These are phyloP conservation scores for Coccomyxa sp. DNA, from an alignment of 139 green algal species.

Conservation along the genomic window DNA sequence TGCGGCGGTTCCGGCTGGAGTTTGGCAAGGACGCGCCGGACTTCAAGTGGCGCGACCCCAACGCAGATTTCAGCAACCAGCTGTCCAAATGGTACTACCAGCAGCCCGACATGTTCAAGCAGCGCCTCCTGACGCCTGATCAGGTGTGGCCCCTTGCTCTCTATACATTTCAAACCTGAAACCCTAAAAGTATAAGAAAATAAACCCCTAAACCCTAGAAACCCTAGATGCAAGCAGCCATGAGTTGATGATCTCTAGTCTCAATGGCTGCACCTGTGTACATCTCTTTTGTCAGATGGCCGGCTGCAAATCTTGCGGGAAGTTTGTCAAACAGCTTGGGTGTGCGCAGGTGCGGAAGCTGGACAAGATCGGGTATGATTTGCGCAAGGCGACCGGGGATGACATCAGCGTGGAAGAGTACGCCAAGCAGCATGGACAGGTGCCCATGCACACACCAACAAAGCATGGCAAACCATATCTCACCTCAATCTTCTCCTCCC, in stretches of 20 bases:
- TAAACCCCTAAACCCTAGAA: too few relatives aligned
- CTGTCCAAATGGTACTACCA: conserved; percentile 23
- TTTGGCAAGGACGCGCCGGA: conserved; percentile 10
- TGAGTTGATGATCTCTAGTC: too few relatives aligned
- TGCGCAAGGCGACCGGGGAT: conserved; percentile 8
- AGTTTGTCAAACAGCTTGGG: too few relatives aligned
- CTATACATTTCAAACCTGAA: too few relatives aligned
- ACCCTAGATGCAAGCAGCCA: too few relatives aligned
- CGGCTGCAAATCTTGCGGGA: too few relatives aligned
- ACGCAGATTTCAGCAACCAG: conserved; percentile 12
- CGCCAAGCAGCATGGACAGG: background rate
- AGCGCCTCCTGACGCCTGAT: conserved; percentile 12
- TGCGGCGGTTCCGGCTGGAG: conserved; percentile 21
- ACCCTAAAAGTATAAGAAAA: too few relatives aligned
- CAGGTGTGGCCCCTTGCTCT: background rate
- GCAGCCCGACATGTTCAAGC: conserved; percentile 14
- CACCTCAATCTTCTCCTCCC: too few relatives aligned
- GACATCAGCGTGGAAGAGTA: conserved; percentile 14
- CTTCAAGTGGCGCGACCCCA: conserved; percentile 17
- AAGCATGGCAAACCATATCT: too few relatives aligned
- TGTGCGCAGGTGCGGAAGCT: conserved; percentile 22
- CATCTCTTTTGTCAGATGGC: too few relatives aligned
- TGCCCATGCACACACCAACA: too few relatives aligned
- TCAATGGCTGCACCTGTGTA: too few relatives aligned
- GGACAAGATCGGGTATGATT: conserved; percentile 10